Percentiles rank a stretch among this genome's conserved stretches.
Conservation (phyloP, 2,329 filamentous ascomycete species). For the Thielaviopsis populi region DNA sequence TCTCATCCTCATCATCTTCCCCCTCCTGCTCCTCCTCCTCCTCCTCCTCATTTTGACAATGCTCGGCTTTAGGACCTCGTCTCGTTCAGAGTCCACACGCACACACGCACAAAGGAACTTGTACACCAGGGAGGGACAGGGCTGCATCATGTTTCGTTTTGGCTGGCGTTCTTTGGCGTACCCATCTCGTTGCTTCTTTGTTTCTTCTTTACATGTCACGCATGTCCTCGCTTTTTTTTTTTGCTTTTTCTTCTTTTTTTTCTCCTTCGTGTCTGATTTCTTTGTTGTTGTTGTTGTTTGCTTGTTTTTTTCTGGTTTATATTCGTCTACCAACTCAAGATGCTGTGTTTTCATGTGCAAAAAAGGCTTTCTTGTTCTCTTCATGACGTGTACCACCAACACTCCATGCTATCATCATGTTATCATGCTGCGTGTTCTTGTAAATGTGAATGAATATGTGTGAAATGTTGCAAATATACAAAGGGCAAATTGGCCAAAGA, state of each 20-base stretch:
- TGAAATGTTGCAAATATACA: too few species aligned
- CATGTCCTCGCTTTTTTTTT: constrained; percentile 6
- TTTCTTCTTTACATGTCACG: constrained; percentile 6
- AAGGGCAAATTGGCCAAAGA: too few species aligned
- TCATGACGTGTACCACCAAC: background rate
- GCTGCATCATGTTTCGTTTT: constrained; percentile 13
- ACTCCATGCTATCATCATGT: too few species aligned
- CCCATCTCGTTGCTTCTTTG: constrained; percentile 11
- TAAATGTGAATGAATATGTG: background rate
- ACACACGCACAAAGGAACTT: background rate
- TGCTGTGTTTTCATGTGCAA: background rate
- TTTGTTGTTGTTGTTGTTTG: background rate
- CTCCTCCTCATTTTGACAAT: background rate
- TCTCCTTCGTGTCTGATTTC: background rate
- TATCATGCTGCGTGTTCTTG: too few species aligned
- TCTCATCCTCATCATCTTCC: background rate
- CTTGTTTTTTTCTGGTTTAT: background rate
- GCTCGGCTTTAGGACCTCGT: too few species aligned
- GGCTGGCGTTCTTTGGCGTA: constrained; percentile 14
- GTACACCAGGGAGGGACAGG: background rate
- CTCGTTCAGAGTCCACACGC: too few species aligned
- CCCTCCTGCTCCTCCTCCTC: background rate
- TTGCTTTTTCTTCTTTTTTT: constrained; percentile 21
- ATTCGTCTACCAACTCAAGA: background rate
- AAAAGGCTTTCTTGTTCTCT: background rate